These are phyloP conservation scores for Sclerotiophoma versabilis DNA, from an alignment of 2,329 filamentous ascomycete species.

Conservation along the genomic window DNA sequence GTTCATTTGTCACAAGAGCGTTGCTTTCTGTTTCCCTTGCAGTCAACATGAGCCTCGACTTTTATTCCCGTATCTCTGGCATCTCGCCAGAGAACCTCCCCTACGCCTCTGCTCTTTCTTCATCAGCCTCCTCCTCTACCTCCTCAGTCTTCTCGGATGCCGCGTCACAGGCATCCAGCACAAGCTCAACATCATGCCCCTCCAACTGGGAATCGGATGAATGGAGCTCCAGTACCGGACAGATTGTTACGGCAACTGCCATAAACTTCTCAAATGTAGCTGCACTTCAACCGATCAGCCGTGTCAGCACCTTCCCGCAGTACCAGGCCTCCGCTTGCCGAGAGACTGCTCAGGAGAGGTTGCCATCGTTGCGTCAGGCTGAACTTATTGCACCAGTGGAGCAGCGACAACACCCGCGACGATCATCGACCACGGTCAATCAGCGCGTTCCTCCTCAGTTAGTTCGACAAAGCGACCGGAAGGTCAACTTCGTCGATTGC, in stretches of 20 bases:
- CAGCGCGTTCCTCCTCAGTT: constrained; percentile 75
- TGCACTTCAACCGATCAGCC: constrained; percentile 42
- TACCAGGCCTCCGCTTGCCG: constrained; percentile 50
- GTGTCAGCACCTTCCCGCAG: constrained; percentile 47
- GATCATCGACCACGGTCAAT: constrained; percentile 62
- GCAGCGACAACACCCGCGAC: constrained; percentile 68
- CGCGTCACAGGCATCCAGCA: constrained; percentile 73
- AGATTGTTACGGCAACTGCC: constrained; percentile 28
- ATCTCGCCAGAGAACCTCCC: constrained; percentile 55
- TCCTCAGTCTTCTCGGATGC: constrained; percentile 78
- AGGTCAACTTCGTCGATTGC: constrained; percentile 93
- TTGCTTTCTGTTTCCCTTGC: constrained; percentile 30
- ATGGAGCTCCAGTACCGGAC: constrained; percentile 39
- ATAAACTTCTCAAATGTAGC: constrained; percentile 32
- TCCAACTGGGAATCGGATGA: constrained; percentile 58
- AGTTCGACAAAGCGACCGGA: constrained; percentile 87
- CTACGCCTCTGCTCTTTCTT: constrained; percentile 75
- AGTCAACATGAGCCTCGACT: constrained; percentile 51
- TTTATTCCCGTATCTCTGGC: constrained; percentile 43
- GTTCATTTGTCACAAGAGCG: constrained; percentile 28
- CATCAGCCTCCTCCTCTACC: constrained; percentile 77
- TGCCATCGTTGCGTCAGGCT: constrained; percentile 42
- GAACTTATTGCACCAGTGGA: constrained; percentile 63
- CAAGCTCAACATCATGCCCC: constrained; percentile 66
- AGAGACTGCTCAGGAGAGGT: constrained; percentile 38